These are phyloP conservation scores for Gossypium mustelinum DNA, from an alignment of 345 rosid genomes.

Conservation along the genomic window DNA sequence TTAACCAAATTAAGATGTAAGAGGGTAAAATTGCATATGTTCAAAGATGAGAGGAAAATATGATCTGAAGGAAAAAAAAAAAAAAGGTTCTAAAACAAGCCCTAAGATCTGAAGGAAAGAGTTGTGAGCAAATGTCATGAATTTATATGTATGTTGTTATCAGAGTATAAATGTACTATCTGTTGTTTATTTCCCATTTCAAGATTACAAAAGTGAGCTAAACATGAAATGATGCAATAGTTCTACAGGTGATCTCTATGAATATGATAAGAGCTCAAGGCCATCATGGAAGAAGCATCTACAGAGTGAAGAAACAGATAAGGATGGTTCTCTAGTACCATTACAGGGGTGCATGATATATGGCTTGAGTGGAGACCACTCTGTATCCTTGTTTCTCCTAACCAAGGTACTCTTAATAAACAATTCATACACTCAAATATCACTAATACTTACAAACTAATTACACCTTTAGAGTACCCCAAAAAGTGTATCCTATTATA, in stretches of 20 bases:
- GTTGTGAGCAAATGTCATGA: too few relatives aligned
- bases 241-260: conserved; percentile 61
- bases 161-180: too few relatives aligned
- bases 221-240: conserved; percentile 29
- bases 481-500: not conserved
- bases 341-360: conserved; percentile 37
- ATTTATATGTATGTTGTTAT: too few relatives aligned
- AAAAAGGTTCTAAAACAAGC: too few relatives aligned
- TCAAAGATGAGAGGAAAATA: not conserved
- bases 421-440: not conserved
- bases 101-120: too few relatives aligned
- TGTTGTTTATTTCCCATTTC: not conserved
- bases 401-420: conserved; percentile 42
- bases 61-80: not conserved
- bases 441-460: conserved; percentile 5
- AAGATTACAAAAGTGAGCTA: conserved; percentile 4
- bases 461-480: not conserved
- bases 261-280: conserved; percentile 50
- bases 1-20: not conserved
- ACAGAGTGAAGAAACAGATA: conserved; percentile 35
- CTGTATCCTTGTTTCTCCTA: conserved; percentile 53
- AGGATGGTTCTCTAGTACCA: conserved; percentile 37
- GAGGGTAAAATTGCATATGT: not conserved
- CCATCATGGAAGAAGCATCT: conserved; percentile 81
- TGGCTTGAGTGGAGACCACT: conserved; percentile 45